A percentile compares a stretch with the other conserved stretches of the same genome.
Conservation (phyloP, 257 asterid species). For the Solanum dulcamara region DNA sequence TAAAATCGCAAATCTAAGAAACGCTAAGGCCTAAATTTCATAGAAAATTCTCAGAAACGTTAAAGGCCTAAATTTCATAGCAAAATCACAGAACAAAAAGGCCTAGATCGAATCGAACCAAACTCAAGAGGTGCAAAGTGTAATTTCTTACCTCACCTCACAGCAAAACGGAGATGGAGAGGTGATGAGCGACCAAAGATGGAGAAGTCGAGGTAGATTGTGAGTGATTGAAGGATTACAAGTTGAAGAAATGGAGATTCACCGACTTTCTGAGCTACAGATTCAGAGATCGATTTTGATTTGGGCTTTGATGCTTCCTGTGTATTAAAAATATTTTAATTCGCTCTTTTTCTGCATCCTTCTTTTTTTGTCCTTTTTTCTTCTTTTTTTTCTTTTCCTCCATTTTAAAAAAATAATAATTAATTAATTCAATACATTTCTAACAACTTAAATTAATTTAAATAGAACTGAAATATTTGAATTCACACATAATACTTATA, state of each 20-base stretch:
- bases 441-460: too few species aligned
- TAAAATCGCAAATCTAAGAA: not conserved
- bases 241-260: too few species aligned
- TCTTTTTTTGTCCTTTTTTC: too few species aligned
- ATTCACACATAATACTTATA: too few species aligned
- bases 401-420: too few species aligned
- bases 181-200: too few species aligned
- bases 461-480: too few species aligned
- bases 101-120: not conserved
- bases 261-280: not conserved
- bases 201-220: not conserved
- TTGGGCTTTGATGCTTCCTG: not conserved
- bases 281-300: not conserved
- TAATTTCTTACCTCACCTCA: not conserved
- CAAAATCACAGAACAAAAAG: not conserved
- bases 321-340: too few species aligned
- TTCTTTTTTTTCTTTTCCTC: too few species aligned
- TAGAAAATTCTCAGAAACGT: too few species aligned
- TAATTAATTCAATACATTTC: too few species aligned
- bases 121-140: not conserved
- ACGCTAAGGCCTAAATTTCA: not conserved
- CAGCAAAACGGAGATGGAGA: not conserved
- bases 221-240: not conserved
- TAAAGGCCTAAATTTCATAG: not conserved
- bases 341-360: too few species aligned